Evolutionary conservation across 139 green algal species (phyloP).

Genomic region (Tetradesmus obliquus): DNA sequence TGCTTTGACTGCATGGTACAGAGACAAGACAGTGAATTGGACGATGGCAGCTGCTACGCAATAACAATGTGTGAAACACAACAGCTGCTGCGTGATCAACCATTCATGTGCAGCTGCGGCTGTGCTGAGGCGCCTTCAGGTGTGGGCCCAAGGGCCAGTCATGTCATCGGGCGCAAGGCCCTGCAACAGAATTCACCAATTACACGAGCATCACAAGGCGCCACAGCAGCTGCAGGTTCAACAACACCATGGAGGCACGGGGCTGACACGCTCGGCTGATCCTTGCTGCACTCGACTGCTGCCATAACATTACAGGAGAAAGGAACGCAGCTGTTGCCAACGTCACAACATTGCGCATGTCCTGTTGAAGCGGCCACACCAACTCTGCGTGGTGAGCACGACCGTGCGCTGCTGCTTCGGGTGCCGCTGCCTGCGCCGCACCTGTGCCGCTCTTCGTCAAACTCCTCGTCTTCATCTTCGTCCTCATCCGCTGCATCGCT

Average conservation of each 20-base stretch:
- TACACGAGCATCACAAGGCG: neutral
- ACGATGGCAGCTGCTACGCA: too few relatives aligned
- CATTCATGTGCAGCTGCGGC: neutral
- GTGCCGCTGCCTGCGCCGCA: neutral
- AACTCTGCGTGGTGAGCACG: neutral
- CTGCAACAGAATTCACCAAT: neutral
- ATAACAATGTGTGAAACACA: neutral
- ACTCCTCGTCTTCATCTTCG: conserved; percentile 55
- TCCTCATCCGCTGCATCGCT: conserved; percentile 55
- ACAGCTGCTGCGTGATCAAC: neutral
- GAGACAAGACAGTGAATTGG: too few relatives aligned
- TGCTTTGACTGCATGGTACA: too few relatives aligned
- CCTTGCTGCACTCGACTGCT: neutral
- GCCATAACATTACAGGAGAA: neutral
- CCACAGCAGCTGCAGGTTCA: neutral
- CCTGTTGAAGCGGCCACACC: neutral
- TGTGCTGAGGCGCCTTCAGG: neutral
- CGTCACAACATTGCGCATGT: neutral
- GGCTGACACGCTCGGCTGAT: too few relatives aligned
- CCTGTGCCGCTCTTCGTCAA: conserved; percentile 48
- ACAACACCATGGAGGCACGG: neutral
- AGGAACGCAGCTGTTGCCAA: neutral
- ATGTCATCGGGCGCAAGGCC: neutral
- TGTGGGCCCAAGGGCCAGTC: neutral
- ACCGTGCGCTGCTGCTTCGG: neutral